phyloP scores from a whole-genome alignment of 1,139 yeast genomes.

The Hemisphaericaspora lyxosophila region DNA sequence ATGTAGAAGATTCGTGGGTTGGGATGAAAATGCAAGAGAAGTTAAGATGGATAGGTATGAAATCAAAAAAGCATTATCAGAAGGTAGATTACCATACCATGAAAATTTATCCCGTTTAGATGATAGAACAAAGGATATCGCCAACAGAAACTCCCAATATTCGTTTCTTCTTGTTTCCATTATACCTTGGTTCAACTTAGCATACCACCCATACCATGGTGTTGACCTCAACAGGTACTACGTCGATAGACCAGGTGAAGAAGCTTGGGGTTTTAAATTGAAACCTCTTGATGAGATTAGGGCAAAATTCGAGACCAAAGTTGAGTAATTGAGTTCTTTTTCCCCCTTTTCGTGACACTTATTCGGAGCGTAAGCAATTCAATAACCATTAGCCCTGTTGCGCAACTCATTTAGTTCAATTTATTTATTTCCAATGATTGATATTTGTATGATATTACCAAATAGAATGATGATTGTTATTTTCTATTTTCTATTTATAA shows the following conservation, averaged over 20 bases:
- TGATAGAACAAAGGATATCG: conserved; percentile 71
- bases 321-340: conserved; percentile 20
- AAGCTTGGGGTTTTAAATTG: conserved; percentile 47
- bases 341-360: not conserved
- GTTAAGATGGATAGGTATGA: conserved; percentile 73
- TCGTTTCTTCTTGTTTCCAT: conserved; percentile 62
- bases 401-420: not conserved
- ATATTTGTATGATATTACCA: conserved; percentile 1
- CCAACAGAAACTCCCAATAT: conserved; percentile 79
- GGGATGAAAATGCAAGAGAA: conserved; percentile 71
- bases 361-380: not conserved
- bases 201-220: conserved; percentile 82
- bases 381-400: too few relatives aligned
- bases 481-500: not conserved
- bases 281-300: conserved; percentile 48
- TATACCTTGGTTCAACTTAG: conserved; percentile 83
- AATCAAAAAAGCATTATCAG: conserved; percentile 63
- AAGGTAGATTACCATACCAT: conserved; percentile 66
- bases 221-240: conserved; percentile 69
- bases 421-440: conserved; percentile 3
- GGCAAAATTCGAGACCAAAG: conserved; percentile 36
- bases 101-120: conserved; percentile 59
- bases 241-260: conserved; percentile 60
- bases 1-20: conserved; percentile 74
- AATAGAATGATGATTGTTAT: conserved; percentile 1